Conservation (phyloP, 2,329 filamentous ascomycete species). For the Diaporthe sp. region DNA sequence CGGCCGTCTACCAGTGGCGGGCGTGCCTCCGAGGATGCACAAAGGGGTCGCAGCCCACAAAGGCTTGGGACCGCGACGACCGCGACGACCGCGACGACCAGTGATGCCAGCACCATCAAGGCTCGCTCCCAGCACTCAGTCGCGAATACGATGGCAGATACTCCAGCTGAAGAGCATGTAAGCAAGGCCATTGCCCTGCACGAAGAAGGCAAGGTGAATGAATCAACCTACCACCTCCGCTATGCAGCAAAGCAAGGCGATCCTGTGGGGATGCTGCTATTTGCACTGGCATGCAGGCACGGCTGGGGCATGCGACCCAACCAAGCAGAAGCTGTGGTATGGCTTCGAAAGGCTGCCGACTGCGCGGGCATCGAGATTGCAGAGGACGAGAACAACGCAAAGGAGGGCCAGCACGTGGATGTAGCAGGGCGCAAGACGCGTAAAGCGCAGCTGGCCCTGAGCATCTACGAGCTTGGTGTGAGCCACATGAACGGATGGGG, state of each 20-base stretch:
- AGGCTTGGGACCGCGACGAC: conserved; percentile 55
- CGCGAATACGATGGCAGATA: conserved; percentile 68
- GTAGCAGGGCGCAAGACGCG: conserved; percentile 80
- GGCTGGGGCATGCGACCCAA: conserved; percentile 98
- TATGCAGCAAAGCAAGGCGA: conserved; percentile 87
- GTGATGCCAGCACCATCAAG: conserved; percentile 66
- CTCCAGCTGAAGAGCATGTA: conserved; percentile 88
- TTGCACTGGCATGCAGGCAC: conserved; percentile 93
- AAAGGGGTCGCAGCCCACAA: conserved; percentile 49
- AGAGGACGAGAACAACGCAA: conserved; percentile 77
- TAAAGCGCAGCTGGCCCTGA: conserved; percentile 92
- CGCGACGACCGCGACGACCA: conserved; percentile 55
- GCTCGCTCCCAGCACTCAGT: conserved; percentile 55
- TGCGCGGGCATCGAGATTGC: conserved; percentile 84
- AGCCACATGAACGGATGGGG: conserved; percentile 99
- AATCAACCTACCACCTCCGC: conserved; percentile 95
- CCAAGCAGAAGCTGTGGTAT: conserved; percentile 87
- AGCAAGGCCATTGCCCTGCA: conserved; percentile 91
- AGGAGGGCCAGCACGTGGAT: conserved; percentile 73
- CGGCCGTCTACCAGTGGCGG: conserved; percentile 56
- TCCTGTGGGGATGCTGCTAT: conserved; percentile 94
- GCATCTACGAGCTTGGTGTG: conserved; percentile 95
- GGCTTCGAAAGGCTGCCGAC: conserved; percentile 92
- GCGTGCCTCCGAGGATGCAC: conserved; percentile 59
- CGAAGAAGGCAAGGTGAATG: conserved; percentile 85